Percentiles rank a stretch among this genome's conserved stretches.
Conservation (phyloP, 2,329 filamentous ascomycete genomes). For the Escovopsis sp. region DNA sequence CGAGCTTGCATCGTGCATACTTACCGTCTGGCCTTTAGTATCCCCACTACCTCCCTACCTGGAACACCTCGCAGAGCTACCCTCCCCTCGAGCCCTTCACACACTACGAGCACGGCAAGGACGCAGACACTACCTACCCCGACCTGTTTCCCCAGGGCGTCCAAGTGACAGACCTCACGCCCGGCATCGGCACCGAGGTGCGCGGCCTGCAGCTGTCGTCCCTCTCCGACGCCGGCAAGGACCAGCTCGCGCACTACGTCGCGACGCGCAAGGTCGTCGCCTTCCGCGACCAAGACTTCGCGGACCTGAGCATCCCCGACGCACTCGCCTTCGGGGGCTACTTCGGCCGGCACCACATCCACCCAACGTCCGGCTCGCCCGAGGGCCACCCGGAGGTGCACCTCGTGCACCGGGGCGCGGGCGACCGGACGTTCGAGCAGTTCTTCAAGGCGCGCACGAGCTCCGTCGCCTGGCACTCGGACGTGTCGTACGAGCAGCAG, state of each 20-base stretch:
- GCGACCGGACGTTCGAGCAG: slow-evolving; percentile 31
- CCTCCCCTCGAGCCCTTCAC: slow-evolving; percentile 53
- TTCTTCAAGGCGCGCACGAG: slow-evolving; percentile 57
- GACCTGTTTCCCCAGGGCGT: slow-evolving; percentile 46
- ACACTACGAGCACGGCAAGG: slow-evolving; percentile 60
- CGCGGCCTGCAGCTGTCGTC: slow-evolving; percentile 55
- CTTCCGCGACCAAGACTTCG: slow-evolving; percentile 62
- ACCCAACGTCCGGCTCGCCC: slow-evolving; percentile 62
- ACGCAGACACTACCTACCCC: slow-evolving; percentile 53
- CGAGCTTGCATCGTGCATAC: too few relatives aligned
- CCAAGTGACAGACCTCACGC: slow-evolving; percentile 47
- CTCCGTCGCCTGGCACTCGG: slow-evolving; percentile 77
- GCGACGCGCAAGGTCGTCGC: slow-evolving; percentile 65
- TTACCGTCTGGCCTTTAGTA: slow-evolving; percentile 27
- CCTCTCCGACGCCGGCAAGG: slow-evolving; percentile 52
- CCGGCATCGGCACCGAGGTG: slow-evolving; percentile 59
- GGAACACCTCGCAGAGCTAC: slow-evolving; percentile 49
- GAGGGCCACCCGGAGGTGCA: slow-evolving; percentile 61
- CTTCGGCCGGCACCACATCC: slow-evolving; percentile 70
- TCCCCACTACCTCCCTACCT: slow-evolving; percentile 58
- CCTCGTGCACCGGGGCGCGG: slow-evolving; percentile 56
- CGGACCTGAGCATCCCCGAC: slow-evolving; percentile 51
- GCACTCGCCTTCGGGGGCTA: slow-evolving; percentile 57
- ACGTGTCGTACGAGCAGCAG: slow-evolving; percentile 77
- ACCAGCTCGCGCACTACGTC: slow-evolving; percentile 61